Evolutionary conservation across 2,329 filamentous ascomycete species (phyloP).

Genomic region (Helicocarpus griseus): DNA sequence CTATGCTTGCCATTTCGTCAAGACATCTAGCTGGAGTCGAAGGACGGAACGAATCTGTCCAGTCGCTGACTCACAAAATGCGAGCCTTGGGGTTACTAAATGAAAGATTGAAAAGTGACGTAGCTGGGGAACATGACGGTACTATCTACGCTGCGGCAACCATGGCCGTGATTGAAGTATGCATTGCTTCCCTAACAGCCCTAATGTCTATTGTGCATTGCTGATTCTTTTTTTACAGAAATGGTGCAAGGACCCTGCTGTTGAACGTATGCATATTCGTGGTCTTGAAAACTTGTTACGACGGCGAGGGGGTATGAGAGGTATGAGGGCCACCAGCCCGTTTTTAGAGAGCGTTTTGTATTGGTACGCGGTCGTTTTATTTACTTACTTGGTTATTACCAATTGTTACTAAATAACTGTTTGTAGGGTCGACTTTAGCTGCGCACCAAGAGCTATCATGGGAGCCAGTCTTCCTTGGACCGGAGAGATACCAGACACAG

Average conservation of each 20-base stretch:
- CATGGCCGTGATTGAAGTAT: conserved; percentile 26
- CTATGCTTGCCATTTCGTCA: conserved; percentile 26
- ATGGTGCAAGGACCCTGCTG: conserved; percentile 24
- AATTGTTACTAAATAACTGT: not conserved
- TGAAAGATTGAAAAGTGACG: conserved; percentile 19
- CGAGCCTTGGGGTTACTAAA: conserved; percentile 23
- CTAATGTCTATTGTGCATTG: not conserved
- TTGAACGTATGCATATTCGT: conserved; percentile 23
- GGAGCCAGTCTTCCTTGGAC: conserved; percentile 23
- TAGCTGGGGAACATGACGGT: conserved; percentile 18
- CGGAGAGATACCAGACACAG: conserved; percentile 16
- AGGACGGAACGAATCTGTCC: conserved; percentile 21
- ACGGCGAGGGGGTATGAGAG: conserved; percentile 22
- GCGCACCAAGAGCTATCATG: conserved; percentile 22
- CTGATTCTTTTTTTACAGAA: conserved; percentile 15
- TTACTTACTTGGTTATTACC: not conserved
- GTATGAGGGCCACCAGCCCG: conserved; percentile 18
- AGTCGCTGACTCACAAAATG: conserved; percentile 26
- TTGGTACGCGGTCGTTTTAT: conserved; percentile 15
- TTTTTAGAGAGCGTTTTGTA: conserved; percentile 25
- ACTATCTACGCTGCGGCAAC: conserved; percentile 24
- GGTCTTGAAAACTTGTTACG: conserved; percentile 21
- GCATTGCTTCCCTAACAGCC: not conserved
- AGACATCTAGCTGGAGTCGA: conserved; percentile 24
- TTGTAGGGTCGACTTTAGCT: conserved; percentile 24